Evolutionary conservation across 2,329 filamentous ascomycete species (phyloP).

Genomic region (Trichophyton simii): DNA sequence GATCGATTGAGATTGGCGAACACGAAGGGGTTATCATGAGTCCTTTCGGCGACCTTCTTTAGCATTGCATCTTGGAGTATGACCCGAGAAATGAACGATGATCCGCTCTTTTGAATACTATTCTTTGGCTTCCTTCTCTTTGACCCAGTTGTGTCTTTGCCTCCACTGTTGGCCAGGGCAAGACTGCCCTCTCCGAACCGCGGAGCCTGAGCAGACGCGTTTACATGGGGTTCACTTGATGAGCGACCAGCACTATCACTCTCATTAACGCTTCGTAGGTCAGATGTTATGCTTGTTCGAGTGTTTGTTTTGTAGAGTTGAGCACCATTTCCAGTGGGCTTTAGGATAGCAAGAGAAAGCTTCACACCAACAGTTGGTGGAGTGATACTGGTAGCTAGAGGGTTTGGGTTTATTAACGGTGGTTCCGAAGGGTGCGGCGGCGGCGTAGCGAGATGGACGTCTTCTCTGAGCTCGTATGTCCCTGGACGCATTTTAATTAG

Average conservation of each 20-base stretch:
- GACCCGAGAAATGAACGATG: conserved; percentile 92
- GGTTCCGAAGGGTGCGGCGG: conserved; percentile 92
- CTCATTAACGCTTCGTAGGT: conserved; percentile 43
- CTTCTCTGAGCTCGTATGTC: conserved; percentile 81
- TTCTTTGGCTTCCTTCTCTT: conserved; percentile 94
- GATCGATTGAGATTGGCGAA: conserved; percentile 95
- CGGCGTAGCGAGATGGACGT: conserved; percentile 82
- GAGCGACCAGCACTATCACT: conserved; percentile 48
- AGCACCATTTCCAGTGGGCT: conserved; percentile 41
- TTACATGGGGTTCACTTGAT: conserved; percentile 43
- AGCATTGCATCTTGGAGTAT: conserved; percentile 73
- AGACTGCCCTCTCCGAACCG: conserved; percentile 81
- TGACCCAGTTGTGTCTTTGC: conserved; percentile 51
- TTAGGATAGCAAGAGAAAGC: conserved; percentile 62
- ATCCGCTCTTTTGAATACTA: conserved; percentile 97
- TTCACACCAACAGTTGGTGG: conserved; percentile 79
- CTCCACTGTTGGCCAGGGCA: conserved; percentile 51
- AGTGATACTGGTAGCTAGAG: conserved; percentile 69
- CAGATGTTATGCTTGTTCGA: conserved; percentile 30
- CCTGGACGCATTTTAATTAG: conserved; percentile 39
- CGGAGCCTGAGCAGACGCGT: conserved; percentile 36
- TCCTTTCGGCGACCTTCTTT: conserved; percentile 68
- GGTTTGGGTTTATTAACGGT: conserved; percentile 75
- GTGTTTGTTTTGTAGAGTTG: conserved; percentile 42
- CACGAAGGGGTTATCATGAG: conserved; percentile 66